These are phyloP conservation scores for Rhizopogon sp. DNA, from an alignment of 768 basidiomycete species.

Conservation along the genomic window DNA sequence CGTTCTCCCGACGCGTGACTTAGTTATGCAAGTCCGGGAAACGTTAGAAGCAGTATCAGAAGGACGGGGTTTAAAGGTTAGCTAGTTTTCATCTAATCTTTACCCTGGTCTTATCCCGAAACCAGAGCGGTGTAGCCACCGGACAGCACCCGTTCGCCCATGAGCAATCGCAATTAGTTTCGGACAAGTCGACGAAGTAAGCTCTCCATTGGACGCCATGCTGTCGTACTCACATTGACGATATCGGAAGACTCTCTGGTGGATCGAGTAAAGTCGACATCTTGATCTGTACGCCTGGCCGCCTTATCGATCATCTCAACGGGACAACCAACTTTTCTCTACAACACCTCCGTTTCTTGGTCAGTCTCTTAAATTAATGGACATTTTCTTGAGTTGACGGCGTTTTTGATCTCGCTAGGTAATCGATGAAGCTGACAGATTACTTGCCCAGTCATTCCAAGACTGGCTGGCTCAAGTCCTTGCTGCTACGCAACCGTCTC, in stretches of 20 bases:
- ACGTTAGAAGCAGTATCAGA: conserved; percentile 82
- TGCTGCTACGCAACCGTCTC: conserved; percentile 55
- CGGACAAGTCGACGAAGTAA: conserved; percentile 50
- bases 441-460: conserved; percentile 93
- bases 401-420: conserved; percentile 43
- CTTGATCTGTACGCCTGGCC: too few relatives aligned
- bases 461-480: conserved; percentile 89
- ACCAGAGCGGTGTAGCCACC: conserved; percentile 72
- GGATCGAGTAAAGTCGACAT: too few relatives aligned
- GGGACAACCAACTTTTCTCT: conserved; percentile 87
- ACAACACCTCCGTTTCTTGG: conserved; percentile 93
- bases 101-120: conserved; percentile 1
- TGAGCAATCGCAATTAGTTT: conserved; percentile 80
- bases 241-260: too few relatives aligned
- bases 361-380: conserved; percentile 30
- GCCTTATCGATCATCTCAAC: conserved; percentile 78
- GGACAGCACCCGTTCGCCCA: conserved; percentile 94
- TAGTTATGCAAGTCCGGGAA: conserved; percentile 89
- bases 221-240: neutral
- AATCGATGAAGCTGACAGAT: conserved; percentile 96
- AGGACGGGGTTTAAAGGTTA: conserved; percentile 83
- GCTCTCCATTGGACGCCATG: conserved; percentile 8
- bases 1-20: conserved; percentile 89
- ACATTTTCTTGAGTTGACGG: neutral
- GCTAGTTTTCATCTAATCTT: neutral